Base-by-base conservation (phyloP, 257 asterid species). In the Echium plantagineum region DNA sequence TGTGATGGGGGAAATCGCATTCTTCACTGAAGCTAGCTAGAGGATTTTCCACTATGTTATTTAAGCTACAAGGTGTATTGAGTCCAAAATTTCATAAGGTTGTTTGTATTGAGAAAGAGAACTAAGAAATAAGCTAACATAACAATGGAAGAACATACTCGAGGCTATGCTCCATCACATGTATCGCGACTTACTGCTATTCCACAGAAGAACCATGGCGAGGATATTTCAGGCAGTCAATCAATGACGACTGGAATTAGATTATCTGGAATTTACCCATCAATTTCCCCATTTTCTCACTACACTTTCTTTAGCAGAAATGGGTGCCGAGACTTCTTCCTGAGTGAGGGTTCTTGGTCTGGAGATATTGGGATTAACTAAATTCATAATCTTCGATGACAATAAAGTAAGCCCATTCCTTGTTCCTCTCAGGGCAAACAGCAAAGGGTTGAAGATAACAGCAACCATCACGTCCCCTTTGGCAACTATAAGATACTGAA, bases 401-500 rank as follows among this genome's bases (percentile, higher is more conserved):
- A 85, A 28, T 65, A 62, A 76, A 66, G 84, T 48, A 48, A 87
- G 71, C 22, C 77, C 75, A n/a, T 77, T 72, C 70, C 98, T 82
- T 49, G 93, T 74, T 68, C 94, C 91, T 52, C 96, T 74, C 57
- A 87, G 66, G 61, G 77, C 82, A 72, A 75, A 82, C 80, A 90
- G 63, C 76, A 90, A 75, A 49, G 96, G 98, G 62, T 87, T 90
- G 80, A 87, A 70, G 60, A 90, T 55, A 47, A 81, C 84, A 5
- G 95, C 98, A 55, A 91, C 76, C 80, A 91, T 65, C 68, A 82
- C 63, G 35, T 85, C 94, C 30, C 98, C 95, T 74, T 88, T 88
- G 5, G 87, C 86, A 63, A 85, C 71, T 28, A 91, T 74, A 70
- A 88, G 76, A 66, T 59, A 88, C 98, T 91, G 89, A 59, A 71